phyloP scores from a whole-genome alignment of 352 stramenopile genomes.

The Globisporangium paddicum region DNA sequence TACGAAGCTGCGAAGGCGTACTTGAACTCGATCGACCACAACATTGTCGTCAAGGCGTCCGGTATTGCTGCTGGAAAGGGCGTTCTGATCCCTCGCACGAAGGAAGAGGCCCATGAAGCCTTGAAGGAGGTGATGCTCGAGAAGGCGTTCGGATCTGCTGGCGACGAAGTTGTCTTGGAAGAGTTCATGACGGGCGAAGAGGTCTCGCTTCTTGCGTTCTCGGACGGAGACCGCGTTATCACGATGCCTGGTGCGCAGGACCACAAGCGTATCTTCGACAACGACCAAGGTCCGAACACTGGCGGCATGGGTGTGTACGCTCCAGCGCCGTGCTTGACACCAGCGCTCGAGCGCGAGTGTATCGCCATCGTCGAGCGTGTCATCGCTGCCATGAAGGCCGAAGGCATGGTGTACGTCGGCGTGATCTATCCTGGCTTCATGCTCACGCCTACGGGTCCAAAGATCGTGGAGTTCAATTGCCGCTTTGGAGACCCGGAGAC shows the following conservation, averaged over 20 bases:
- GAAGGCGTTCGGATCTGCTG: slow-evolving; percentile 94
- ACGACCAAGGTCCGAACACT: slow-evolving; percentile 98
- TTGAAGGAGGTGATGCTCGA: slow-evolving; percentile 97
- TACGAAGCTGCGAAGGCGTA: slow-evolving; percentile 89
- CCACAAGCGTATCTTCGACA: slow-evolving; percentile 98
- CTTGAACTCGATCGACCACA: slow-evolving; percentile 90
- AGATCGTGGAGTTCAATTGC: slow-evolving; percentile 99
- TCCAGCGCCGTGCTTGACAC: slow-evolving; percentile 95
- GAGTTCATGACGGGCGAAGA: slow-evolving; percentile 98
- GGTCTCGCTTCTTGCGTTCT: slow-evolving; percentile 97
- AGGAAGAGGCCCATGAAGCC: slow-evolving; percentile 89
- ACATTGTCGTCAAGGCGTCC: slow-evolving; percentile 99
- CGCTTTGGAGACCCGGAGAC: slow-evolving; percentile 99
- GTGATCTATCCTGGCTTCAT: slow-evolving; percentile 99
- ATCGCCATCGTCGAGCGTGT: slow-evolving; percentile 79
- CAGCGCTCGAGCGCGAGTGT: slow-evolving; percentile 90
- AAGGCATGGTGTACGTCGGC: slow-evolving; percentile 97
- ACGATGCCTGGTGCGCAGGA: slow-evolving; percentile 98
- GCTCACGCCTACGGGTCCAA: slow-evolving; percentile 84
- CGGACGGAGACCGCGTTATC: slow-evolving; percentile 93
- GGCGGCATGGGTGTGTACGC: slow-evolving; percentile 99
- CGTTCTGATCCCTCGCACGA: slow-evolving; percentile 94
- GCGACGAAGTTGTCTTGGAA: slow-evolving; percentile 97
- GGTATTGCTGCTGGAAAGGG: slow-evolving; percentile 99
- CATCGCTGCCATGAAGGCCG: slow-evolving; percentile 83